Conservation (phyloP, 2,329 filamentous ascomycete genomes). For the Grosmannia clavigera region DNA sequence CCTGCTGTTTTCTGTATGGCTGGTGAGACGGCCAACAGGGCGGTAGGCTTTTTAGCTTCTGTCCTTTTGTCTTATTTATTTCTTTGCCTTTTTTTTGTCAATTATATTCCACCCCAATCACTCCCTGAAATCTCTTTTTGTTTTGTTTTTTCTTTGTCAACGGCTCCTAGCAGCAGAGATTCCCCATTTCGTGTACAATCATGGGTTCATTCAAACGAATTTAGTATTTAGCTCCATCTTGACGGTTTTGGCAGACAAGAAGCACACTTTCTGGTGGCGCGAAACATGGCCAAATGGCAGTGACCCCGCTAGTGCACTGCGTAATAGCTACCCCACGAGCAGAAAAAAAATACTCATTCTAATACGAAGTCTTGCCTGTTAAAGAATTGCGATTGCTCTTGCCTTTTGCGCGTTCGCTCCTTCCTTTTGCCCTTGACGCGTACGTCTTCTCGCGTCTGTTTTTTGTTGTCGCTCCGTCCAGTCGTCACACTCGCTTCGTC, state of each 20-base stretch:
- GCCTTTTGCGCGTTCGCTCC: not conserved
- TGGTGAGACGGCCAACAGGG: not conserved
- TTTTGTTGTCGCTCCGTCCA: not conserved
- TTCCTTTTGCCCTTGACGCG: not conserved
- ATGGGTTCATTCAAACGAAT: not conserved
- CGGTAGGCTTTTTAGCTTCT: not conserved
- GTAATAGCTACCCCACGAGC: not conserved
- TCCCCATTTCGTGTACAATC: not conserved
- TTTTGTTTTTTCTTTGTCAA: not conserved
- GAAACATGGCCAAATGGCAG: not conserved
- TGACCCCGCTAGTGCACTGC: not conserved
- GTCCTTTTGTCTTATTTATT: not conserved
- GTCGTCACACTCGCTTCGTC: not conserved
- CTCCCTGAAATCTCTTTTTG: not conserved
- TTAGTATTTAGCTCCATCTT: not conserved
- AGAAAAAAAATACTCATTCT: not conserved
- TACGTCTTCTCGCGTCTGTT: too few relatives aligned
- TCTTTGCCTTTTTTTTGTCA: not conserved
- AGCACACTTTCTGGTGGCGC: not conserved
- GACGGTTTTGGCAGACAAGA: not conserved
- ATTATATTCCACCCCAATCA: not conserved
- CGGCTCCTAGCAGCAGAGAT: not conserved
- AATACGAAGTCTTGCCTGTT: not conserved
- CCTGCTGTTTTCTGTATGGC: not conserved
- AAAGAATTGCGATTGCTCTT: not conserved